These are phyloP conservation scores for Alternaria consortialis DNA, from an alignment of 2,329 filamentous ascomycete species.

Conservation along the genomic window DNA sequence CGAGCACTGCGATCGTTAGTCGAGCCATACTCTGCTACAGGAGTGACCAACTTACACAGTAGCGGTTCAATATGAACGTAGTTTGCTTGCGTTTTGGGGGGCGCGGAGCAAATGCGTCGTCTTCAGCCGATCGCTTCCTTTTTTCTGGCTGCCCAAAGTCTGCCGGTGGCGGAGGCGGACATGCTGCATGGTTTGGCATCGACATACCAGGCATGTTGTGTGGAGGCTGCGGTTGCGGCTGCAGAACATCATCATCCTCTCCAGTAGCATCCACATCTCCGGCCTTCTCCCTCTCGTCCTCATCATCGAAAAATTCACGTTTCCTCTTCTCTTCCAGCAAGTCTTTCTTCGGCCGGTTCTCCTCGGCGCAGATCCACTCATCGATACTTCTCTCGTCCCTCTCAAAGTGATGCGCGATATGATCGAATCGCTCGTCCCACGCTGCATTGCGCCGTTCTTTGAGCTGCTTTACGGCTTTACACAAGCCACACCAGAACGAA, in stretches of 20 bases:
- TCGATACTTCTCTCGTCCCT: constrained; percentile 63
- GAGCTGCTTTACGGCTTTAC: constrained; percentile 64
- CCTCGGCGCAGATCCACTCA: constrained; percentile 63
- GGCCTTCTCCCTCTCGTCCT: constrained; percentile 18
- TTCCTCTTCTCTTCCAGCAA: constrained; percentile 30
- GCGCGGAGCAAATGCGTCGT: neutral
- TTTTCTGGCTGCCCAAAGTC: neutral
- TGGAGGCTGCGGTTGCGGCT: neutral
- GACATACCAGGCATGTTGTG: neutral
- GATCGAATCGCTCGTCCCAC: constrained; percentile 71
- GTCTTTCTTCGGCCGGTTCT: constrained; percentile 47
- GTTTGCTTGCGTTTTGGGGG: neutral
- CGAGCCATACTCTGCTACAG: neutral
- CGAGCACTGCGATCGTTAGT: constrained; percentile 15
- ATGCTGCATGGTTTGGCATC: neutral
- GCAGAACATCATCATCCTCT: constrained; percentile 5
- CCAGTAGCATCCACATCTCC: constrained; percentile 16
- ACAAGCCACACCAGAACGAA: constrained; percentile 91
- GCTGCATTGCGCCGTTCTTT: constrained; percentile 61
- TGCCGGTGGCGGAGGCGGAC: neutral
- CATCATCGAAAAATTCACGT: constrained; percentile 29
- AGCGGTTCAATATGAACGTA: neutral
- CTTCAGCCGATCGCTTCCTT: constrained; percentile 1
- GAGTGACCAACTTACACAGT: constrained; percentile 17
- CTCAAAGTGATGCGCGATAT: constrained; percentile 78